Conservation (phyloP, 106 monocot species). For the Dendrobium huoshanense region DNA sequence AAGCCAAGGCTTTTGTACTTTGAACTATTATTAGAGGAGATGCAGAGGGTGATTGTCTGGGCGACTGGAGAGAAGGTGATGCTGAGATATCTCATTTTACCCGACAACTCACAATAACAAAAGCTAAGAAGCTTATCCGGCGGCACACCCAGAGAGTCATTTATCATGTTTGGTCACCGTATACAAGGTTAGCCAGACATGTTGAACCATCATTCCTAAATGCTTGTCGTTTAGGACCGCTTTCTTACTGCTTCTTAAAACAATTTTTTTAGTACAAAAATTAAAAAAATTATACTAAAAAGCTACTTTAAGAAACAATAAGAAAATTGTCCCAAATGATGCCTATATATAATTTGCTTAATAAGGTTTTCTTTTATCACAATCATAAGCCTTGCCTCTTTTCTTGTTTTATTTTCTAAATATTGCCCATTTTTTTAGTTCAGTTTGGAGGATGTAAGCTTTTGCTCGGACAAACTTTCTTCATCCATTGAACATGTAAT, state of each 20-base stretch:
- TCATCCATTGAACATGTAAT: too few relatives aligned
- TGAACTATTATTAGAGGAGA: conserved; percentile 65
- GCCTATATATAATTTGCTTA: background rate
- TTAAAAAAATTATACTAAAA: too few relatives aligned
- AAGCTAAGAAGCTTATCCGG: conserved; percentile 61
- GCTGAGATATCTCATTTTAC: conserved; percentile 59
- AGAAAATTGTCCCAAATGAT: too few relatives aligned
- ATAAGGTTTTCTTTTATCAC: too few relatives aligned
- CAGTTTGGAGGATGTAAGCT: background rate
- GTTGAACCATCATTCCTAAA: background rate
- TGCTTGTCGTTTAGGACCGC: background rate
- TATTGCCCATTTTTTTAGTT: background rate
- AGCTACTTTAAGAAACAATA: too few relatives aligned
- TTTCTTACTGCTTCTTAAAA: too few relatives aligned
- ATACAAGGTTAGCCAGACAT: too few relatives aligned
- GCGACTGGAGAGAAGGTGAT: conserved; percentile 76
- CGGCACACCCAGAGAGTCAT: conserved; percentile 41
- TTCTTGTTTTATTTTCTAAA: too few relatives aligned
- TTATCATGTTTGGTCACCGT: too few relatives aligned
- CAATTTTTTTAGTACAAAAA: too few relatives aligned
- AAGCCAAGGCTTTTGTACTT: conserved; percentile 58
- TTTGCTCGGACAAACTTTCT: too few relatives aligned
- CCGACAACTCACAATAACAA: conserved; percentile 73
- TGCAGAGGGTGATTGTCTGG: conserved; percentile 49
- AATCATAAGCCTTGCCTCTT: too few relatives aligned